These are phyloP conservation scores for Picea sitchensis DNA, from an alignment of 75 land plant species.

Conservation along the genomic window DNA sequence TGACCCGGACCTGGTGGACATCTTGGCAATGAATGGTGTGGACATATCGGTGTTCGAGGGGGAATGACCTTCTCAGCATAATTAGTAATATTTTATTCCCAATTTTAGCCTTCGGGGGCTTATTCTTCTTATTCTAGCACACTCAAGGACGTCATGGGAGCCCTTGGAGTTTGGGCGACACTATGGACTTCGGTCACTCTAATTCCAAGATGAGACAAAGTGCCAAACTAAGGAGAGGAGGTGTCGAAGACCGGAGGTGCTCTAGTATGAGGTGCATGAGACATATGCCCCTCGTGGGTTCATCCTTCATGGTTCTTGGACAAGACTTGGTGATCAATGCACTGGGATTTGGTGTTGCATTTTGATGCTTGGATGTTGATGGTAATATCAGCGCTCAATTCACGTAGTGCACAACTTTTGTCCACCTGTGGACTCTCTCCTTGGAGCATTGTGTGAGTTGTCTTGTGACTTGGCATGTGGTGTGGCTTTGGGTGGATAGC, in stretches of 20 bases:
- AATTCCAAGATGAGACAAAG: slow-evolving; percentile 68
- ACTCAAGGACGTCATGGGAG: slow-evolving; percentile 91
- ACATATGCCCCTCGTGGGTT: no score
- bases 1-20: slow-evolving; percentile 96
- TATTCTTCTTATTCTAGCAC: slow-evolving; percentile 86
- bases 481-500: no score
- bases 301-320: no score
- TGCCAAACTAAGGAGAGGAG: slow-evolving; percentile 26
- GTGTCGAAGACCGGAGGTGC: slow-evolving; percentile 95
- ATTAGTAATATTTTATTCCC: slow-evolving; percentile 93
- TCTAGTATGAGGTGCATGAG: no score
- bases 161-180: slow-evolving; percentile 94
- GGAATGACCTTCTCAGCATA: slow-evolving; percentile 72
- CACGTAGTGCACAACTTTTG: no score
- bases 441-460: no score
- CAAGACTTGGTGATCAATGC: no score
- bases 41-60: slow-evolving; percentile 98
- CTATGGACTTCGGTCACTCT: slow-evolving; percentile 97
- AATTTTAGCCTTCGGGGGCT: slow-evolving; percentile 84
- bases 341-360: no score
- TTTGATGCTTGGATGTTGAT: no score
- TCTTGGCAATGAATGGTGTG: slow-evolving; percentile 96
- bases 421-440: no score
- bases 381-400: no score
- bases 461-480: no score